Base-by-base conservation (phyloP, 208 protist genomes). In the Wallacemonas collosoma region DNA sequence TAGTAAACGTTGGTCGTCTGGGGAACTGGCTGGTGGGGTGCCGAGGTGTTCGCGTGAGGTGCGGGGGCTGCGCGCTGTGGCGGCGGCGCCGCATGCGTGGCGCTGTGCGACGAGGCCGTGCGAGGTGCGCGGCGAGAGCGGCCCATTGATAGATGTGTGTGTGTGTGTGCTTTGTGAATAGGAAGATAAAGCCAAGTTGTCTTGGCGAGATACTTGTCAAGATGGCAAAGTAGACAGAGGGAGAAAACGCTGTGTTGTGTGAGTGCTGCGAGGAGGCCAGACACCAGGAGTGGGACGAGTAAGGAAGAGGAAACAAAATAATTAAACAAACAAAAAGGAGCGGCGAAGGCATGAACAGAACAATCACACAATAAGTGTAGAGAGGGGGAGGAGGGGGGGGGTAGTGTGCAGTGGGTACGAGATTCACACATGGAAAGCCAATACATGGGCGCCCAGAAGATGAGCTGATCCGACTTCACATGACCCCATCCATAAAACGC, bases 1-100 rank as follows among this genome's bases (percentile, higher is more conserved):
- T 68, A 95, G 76, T 93, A 93, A 36, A 93, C 71, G 79, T 95
- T 93, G 11, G 87, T 94, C 14, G 92, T 86, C 57, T 82, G 77
- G 4, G 84, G 80, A 3, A 48, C 40, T 36, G 60, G 86, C 58
- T 72, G 80, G 48, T 76, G 82, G 51, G 66, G 64, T 11, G 45
- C 61, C 6, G 79, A 15, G 40, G 60, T 63, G 43, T 71, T 73
- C n/a, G 65, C 4, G 38, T 82, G 73, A 11, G 63, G 39, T 1
- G 79, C 54, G 9, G 73, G 72, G 44, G 69, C 73, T 12, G 79
- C 65, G 9, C 17, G 57, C 68, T 73, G 79, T 15, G 76, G 76
- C 50, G 58, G 71, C 71, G 44, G 41, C 8, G 73, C 57, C 9
- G 63, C 26, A 26, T 26, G 26, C 26, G 45, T 50, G 45, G 8